A percentile compares a stretch with the other conserved stretches of the same genome.
phyloP scores from a whole-genome alignment of 2,329 filamentous ascomycete genomes.

The Colletotrichum destructivum region DNA sequence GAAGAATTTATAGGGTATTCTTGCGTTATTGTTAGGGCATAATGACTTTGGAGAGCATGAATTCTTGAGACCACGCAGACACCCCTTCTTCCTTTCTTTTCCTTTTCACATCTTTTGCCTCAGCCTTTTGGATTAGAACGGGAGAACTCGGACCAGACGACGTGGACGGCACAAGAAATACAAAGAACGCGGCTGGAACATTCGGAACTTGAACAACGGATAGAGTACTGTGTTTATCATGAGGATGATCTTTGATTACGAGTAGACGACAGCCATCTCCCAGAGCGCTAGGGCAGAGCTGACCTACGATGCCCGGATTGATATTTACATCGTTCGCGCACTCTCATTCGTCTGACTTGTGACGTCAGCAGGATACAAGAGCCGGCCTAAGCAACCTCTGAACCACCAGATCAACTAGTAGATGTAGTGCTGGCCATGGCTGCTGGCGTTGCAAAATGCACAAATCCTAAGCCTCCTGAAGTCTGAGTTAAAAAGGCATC shows the following conservation, averaged over 20 bases:
- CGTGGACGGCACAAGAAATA: neutral
- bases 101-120: too few relatives aligned
- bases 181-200: neutral
- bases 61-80: too few relatives aligned
- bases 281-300: neutral
- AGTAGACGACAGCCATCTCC: neutral
- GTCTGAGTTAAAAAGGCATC: neutral
- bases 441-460: conserved; percentile 32
- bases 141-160: too few relatives aligned
- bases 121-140: neutral
- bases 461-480: conserved; percentile 21
- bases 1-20: conserved; percentile 67
- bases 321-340: neutral
- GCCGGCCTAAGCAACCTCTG: neutral
- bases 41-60: neutral
- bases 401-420: neutral
- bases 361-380: neutral
- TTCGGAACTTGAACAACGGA: neutral
- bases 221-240: neutral
- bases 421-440: conserved; percentile 14
- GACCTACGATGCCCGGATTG: too few relatives aligned
- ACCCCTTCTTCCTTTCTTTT: too few relatives aligned
- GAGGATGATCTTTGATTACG: neutral
- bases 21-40: neutral
- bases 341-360: too few relatives aligned